Base-by-base conservation (phyloP, 2,329 filamentous ascomycete species). In the Westerdykella sp. region DNA sequence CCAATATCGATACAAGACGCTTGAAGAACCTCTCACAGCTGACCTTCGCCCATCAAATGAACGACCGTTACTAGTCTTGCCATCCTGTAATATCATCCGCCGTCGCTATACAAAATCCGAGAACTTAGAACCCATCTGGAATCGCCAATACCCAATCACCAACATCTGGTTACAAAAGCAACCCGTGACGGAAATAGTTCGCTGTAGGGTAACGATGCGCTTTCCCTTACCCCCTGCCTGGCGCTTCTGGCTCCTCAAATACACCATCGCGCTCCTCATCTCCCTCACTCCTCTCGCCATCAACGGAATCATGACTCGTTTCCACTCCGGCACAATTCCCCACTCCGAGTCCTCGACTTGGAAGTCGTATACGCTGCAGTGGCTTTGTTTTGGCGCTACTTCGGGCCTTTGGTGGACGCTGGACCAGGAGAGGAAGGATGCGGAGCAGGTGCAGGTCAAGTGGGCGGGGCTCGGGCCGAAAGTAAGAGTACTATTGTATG, bases 231-330 rank as follows among this genome's bases (percentile, higher is more conserved):
- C 25, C 2, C 11, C 25, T 28, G 25, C 25, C 25, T 7, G 4
- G 4, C 25, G 25, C 25, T 28, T 28, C 25, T 28, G 25, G 25
- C 25, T 28, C 7, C 25, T 28, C 25, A 28, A 28, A 28, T 28
- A 28, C 9, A 28, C 25, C 25, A 28, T 28, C 11, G 25, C 25
- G 9, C 39, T 39, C 6, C n/a, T 53, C 13, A 39, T 56, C 14
- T 39, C 42, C 6, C 45, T 49, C 11, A 39, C 51, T 1, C 51
- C 59, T 10, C 22, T 63, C n/a, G 40, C 47, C 6, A 43, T 63
- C 36, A 60, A 50, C 21, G 59, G 53, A 7, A 41, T 25, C 2
- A 43, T 65, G 35, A 56, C 58, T 1, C 49, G 41, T 16, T 63
- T 63, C 41, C 35, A 52, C 13, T 2, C 30, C 1, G 58, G 51